A percentile compares a stretch with the other conserved stretches of the same genome.
Evolutionary conservation across 2,329 filamentous ascomycete genomes (phyloP).

Genomic region (Pyrenophora tritici-repentis): DNA sequence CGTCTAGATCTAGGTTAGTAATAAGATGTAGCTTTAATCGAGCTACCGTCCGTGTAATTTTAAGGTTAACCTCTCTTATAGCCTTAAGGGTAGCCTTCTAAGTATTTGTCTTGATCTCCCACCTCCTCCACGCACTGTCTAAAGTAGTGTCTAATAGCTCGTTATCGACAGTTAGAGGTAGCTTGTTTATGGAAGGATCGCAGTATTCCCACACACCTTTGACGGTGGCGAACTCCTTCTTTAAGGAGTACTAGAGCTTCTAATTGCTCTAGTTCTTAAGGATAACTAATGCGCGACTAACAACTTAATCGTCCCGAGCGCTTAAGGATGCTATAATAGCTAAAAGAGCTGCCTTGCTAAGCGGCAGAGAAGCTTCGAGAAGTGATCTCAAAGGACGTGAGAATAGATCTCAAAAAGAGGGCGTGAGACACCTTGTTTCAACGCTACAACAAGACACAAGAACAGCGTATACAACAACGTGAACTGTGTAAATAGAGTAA

Average conservation of each 20-base stretch:
- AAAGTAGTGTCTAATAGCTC: not conserved
- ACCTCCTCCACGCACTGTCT: not conserved
- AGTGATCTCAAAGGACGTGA: not conserved
- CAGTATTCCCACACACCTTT: conserved; percentile 7
- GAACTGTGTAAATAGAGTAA: no score
- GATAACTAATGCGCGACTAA: not conserved
- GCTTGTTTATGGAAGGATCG: not conserved
- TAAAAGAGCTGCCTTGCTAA: not conserved
- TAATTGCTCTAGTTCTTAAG: not conserved
- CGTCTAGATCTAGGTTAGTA: not conserved
- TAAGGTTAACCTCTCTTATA: conserved; percentile 1
- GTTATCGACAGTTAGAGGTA: not conserved
- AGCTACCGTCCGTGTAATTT: not conserved
- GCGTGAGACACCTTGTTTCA: no score
- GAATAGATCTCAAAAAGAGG: no score
- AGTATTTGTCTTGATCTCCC: conserved; percentile 2
- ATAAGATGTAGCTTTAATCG: not conserved
- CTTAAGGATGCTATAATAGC: not conserved
- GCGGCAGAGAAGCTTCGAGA: not conserved
- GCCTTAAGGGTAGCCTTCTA: not conserved
- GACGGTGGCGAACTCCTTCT: not conserved
- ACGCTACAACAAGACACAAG: no score
- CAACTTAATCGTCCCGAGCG: not conserved
- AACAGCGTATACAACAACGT: no score
- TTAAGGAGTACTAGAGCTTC: no score